Evolutionary conservation across 2,329 filamentous ascomycete species (phyloP), one percentile per base, ranked within the genome.

Genomic region (Diplodia corticola): DNA sequence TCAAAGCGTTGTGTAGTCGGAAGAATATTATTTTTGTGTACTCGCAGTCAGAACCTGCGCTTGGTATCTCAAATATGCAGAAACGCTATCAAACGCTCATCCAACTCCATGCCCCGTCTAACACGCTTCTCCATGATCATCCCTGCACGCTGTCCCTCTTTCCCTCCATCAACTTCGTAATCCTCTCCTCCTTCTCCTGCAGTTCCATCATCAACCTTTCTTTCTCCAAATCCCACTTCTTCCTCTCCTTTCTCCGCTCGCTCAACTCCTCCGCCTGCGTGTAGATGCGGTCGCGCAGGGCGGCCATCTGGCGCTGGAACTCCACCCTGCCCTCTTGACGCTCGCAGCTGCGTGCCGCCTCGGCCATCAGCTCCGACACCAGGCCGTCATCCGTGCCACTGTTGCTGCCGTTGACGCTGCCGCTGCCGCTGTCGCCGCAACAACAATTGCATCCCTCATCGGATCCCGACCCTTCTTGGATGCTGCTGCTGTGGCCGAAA

Each of bases 311-410:
- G 17, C 33, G 33, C 63, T 64, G 63, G 24, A 64, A 55, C 24
- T 13, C 35, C 9, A 64, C 24, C 1, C 63, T 35, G 35, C 54
- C 63, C 63, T 54, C 49, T n/a, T 48, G 46, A 4, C 49, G 33
- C 49, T 51, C 63, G 50, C 63, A 55, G 20, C 46, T 51, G 9
- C 63, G 33, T n/a, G 48, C 49, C n/a, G 63, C 63, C n/a, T 64
- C 63, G n/a, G 40, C 57, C 57, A 61, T 61, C 40, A 64, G 20
- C 12, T 53, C 22, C 5, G 17, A 10, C 33, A 44, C 24, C 20
- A 33, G 15, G 28, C 20, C 15, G 22, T 64, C 63, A 17, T 54
- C 26, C 17, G 30, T 49, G 9, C 35, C n/a, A 17, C 35, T 33
- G 1, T 37, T 5, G 12, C 22, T 5, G 12, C 28, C 22, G 4